Evolutionary conservation across 768 basidiomycete genomes (phyloP), one percentile per base, ranked within the genome.

Genomic region (Leccinum subgranulosum): DNA sequence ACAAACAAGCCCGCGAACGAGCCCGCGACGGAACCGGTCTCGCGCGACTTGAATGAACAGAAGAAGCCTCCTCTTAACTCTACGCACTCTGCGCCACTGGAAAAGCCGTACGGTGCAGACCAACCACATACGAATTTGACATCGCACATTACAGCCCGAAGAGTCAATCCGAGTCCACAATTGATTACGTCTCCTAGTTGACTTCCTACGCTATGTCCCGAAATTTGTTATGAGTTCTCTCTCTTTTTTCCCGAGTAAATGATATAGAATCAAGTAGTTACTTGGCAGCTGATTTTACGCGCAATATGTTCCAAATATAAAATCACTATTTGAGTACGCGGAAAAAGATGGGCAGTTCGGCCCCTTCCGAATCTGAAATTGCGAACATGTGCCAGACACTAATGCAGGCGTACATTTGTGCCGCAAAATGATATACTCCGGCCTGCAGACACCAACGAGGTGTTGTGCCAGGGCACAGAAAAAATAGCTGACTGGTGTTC

Each of bases 381-480:
- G 28, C 6, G n/a, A 49, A 51, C 52, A 7, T 34, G 43, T 55
- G 49, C 34, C 23, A 15, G 49, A 33, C 39, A 46, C 15, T 46
- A 45, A 48, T 27, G 1, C 53, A n/a, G 47, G 41, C 49, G 21
- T 34, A 48, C 46, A 52, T 51, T 51, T 34, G 5, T 33, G 47
- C 51, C 41, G 28, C 66, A 53, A 48, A 51, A 55, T 10, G 53
- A 41, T 31, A 47, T 21, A 28, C 41, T 19, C 9, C 3, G 39
- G 49, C 58, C 61, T 63, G 53, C 58, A 49, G 57, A 14, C 50
- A 54, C 53, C 53, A 67, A 57, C 51, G 67, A 64, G 67, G 67
- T 51, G 5, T 45, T 56, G 54, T 47, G 56, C 31, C 31, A 33
- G 31, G 31, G 12, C 12, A 12, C 31, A 14, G 51, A 54, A 48